A percentile compares a stretch with the other conserved stretches of the same genome.
phyloP scores from a whole-genome alignment of 148 eudicot genomes.

The Polygonum aviculare region DNA sequence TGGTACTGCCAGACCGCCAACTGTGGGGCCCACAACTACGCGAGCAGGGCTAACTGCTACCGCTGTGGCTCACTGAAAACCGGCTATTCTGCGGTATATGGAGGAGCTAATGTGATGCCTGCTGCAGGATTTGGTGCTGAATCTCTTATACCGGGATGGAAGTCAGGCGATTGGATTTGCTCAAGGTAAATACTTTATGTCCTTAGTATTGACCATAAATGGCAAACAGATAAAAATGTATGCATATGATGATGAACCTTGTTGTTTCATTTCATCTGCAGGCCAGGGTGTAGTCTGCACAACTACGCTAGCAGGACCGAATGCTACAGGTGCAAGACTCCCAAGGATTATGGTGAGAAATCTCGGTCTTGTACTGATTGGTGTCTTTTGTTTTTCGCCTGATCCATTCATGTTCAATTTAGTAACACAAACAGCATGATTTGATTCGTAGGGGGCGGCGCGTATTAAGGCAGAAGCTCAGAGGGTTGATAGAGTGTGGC shows the following conservation, averaged over 20 bases:
- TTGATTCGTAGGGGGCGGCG: not conserved
- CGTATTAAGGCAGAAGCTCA: not conserved
- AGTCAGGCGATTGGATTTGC: constrained; percentile 84
- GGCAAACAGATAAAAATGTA: no score
- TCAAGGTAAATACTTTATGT: constrained; percentile 21
- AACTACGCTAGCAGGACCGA: constrained; percentile 74
- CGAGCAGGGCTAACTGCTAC: constrained; percentile 60
- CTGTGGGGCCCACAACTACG: constrained; percentile 83
- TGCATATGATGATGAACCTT: not conserved
- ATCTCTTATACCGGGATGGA: constrained; percentile 61
- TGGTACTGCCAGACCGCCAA: constrained; percentile 65
- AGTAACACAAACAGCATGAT: not conserved
- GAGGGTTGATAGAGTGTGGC: not conserved
- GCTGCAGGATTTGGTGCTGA: constrained; percentile 26
- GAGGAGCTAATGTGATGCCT: constrained; percentile 26
- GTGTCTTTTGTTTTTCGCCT: not conserved
- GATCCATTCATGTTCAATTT: not conserved
- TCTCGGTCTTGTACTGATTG: not conserved
- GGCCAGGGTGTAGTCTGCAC: constrained; percentile 63
- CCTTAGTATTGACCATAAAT: no score
- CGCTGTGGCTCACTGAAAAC: constrained; percentile 42
- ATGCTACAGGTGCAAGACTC: constrained; percentile 58
- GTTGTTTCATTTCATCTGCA: constrained; percentile 9
- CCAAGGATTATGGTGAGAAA: constrained; percentile 41
- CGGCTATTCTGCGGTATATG: constrained; percentile 28